Conservation (phyloP, 768 basidiomycete species). For the Cystofilobasidium macerans region DNA sequence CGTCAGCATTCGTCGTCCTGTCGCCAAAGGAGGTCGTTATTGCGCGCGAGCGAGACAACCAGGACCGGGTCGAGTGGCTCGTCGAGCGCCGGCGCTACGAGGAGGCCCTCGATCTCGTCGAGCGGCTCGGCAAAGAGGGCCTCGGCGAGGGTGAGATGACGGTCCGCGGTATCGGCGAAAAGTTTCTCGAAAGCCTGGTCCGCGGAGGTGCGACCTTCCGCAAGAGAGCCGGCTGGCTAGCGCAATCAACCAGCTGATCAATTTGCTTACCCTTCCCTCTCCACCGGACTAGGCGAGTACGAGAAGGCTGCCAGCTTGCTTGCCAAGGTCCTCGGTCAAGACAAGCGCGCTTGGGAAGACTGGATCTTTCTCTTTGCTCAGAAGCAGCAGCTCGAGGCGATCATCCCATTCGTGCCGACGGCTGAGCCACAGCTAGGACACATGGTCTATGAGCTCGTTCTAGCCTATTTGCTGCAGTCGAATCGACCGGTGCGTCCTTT, state of each 20-base stretch:
- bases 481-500: slow-evolving; percentile 52
- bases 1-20: slow-evolving; percentile 60
- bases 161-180: slow-evolving; percentile 56
- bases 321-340: slow-evolving; percentile 71
- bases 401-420: slow-evolving; percentile 83
- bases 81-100: slow-evolving; percentile 76
- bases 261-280: too few relatives aligned
- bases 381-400: slow-evolving; percentile 64
- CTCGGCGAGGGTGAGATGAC: slow-evolving; percentile 41
- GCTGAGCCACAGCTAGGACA: slow-evolving; percentile 66
- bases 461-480: slow-evolving; percentile 70
- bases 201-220: slow-evolving; percentile 50
- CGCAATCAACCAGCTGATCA: too few relatives aligned
- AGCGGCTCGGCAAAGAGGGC: slow-evolving; percentile 48
- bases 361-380: slow-evolving; percentile 88
- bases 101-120: slow-evolving; percentile 73
- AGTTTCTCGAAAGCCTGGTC: slow-evolving; percentile 77
- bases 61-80: slow-evolving; percentile 85
- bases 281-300: slow-evolving; percentile 46
- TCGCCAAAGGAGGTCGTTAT: slow-evolving; percentile 78
- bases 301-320: slow-evolving; percentile 67
- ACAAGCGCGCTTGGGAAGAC: slow-evolving; percentile 79
- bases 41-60: slow-evolving; percentile 73
- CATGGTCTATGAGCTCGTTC: slow-evolving; percentile 87
- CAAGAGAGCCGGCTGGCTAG: too few relatives aligned